These are phyloP conservation scores for Chaetothyriales sp. DNA, from an alignment of 2,329 filamentous ascomycete genomes.

Conservation along the genomic window DNA sequence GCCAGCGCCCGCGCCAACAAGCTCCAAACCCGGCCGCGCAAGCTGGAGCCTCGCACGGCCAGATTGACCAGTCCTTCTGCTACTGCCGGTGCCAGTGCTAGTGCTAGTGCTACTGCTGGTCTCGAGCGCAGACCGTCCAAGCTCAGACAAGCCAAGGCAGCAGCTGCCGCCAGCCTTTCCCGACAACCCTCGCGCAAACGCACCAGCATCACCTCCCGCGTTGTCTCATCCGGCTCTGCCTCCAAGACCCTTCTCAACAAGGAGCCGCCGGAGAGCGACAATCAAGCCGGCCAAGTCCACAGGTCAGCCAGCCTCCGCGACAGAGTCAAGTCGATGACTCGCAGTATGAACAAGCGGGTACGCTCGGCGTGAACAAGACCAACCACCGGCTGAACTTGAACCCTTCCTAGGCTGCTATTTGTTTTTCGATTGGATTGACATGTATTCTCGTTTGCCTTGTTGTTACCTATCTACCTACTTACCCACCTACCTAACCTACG, in stretches of 20 bases:
- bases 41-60: constrained; percentile 6
- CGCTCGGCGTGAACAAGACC: neutral
- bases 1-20: constrained; percentile 4
- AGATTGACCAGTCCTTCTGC: neutral
- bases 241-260: neutral
- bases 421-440: no score
- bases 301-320: neutral
- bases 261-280: neutral
- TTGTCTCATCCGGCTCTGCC: neutral
- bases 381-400: no score
- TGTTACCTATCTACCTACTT: no score
- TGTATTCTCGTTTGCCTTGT: no score
- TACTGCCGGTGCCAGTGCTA: constrained; percentile 1
- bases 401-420: no score
- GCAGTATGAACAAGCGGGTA: constrained; percentile 1
- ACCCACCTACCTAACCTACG: no score
- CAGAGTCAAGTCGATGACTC: neutral
- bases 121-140: constrained; percentile 10
- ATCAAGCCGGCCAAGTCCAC: neutral
- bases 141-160: constrained; percentile 5
- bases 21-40: constrained; percentile 6
- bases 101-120: constrained; percentile 1
- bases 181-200: neutral
- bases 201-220: neutral
- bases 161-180: neutral